Evolutionary conservation across 208 protist species (phyloP), one percentile per base, ranked within the genome.

Genomic region (Trichomonas tenax): DNA sequence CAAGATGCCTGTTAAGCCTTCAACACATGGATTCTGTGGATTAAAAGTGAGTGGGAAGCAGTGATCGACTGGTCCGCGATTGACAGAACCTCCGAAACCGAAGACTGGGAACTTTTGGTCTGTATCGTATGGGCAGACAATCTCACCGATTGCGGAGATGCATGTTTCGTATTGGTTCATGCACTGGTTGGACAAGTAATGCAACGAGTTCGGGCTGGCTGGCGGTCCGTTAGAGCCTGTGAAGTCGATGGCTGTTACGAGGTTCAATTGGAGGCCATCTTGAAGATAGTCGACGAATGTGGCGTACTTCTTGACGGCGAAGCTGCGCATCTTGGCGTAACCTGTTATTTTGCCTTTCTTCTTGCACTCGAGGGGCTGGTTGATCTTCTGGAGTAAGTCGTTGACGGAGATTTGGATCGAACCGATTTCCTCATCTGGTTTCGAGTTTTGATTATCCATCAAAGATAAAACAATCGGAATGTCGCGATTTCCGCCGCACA

Each of bases 61-160:
- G 41, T 89, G 82, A 17, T 26, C 17, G 40, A 89, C 82, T 46
- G 9, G 6, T n/a, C 40, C 40, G 15, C 31, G 63, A 17, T 96
- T 46, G 17, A 84, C 72, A 34, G 31, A 10, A 95, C 96, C 96
- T 10, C 97, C 97, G 82, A 98, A 98, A 2, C 97, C 97, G 95
- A 95, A 98, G 6, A 97, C 97, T 38, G 97, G 97, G 72, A 97
- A 97, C 21, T 81, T 51, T 41, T 98, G 89, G 45, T 98, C 97
- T 41, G 9, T 58, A 82, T 98, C 97, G 96, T 98, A 98, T 90
- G 96, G 49, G 17, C 26, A 82, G 0, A 98, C 23, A 41, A 98
- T 96, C 0, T 89, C 41, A n/a, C 97, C 97, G 8, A 98, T 96
- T 6, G 96, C 10, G 31, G 34, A 15, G 31, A 97, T 97, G 11